These are phyloP conservation scores for Casuarina cunninghamiana DNA, from an alignment of 306 rosid species.

Conservation along the genomic window DNA sequence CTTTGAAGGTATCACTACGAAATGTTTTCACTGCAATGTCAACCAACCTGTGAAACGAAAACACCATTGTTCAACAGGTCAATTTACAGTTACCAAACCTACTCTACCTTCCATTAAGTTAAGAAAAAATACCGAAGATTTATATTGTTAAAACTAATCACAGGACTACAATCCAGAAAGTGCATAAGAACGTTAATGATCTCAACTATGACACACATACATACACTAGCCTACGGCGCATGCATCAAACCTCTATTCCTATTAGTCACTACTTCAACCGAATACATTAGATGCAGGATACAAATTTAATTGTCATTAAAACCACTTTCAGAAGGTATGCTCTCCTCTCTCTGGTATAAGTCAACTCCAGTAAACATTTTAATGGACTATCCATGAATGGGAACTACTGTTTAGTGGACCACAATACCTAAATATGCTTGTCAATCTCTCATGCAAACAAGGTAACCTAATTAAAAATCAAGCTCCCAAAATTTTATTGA, in stretches of 20 bases:
- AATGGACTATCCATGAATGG: too few species aligned
- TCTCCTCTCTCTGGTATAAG: neutral
- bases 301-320: neutral
- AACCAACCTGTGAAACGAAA: conserved; percentile 56
- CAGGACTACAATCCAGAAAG: neutral
- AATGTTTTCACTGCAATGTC: conserved; percentile 98
- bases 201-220: neutral
- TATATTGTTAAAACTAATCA: neutral
- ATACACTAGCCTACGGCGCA: neutral
- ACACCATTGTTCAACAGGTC: conserved; percentile 20
- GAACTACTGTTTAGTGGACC: neutral
- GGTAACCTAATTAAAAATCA: neutral
- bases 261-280: neutral
- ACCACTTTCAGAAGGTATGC: neutral
- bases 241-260: neutral
- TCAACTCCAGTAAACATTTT: neutral
- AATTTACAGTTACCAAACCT: conserved; percentile 10
- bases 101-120: conserved; percentile 8
- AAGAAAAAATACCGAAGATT: neutral
- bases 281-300: neutral
- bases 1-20: conserved; percentile 96
- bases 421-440: neutral
- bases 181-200: neutral
- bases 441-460: neutral
- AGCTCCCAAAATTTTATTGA: neutral